Evolutionary conservation across 148 eudicot genomes (phyloP), one percentile per base, ranked within the genome.

Genomic region (Vaccinium corymbosum): DNA sequence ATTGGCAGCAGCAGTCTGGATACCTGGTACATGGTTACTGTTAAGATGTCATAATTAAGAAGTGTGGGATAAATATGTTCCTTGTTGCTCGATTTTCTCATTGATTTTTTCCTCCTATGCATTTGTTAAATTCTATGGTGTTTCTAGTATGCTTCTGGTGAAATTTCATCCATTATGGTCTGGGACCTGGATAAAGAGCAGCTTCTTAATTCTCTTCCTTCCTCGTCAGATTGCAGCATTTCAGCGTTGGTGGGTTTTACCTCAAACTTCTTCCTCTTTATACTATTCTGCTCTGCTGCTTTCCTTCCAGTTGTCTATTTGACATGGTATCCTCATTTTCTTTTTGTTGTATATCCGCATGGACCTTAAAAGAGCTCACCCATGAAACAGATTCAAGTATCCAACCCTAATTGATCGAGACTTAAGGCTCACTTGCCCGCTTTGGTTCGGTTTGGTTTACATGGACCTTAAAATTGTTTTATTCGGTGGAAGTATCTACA

Each of bases 1-100:
- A 94, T 91, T 97, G 99, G 99, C 99, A 97, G 89, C 99, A 97
- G 80, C 97, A 94, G 83, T 94, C 99, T 84, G 99, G 99, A 86
- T 91, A 87, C 90, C 89, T 97, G 91, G 99, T 97, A 90, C 51
- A 71, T 84, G 35, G 72, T n/a, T 15, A 57, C 71, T 61, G 38
- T 48, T 25, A 53, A 61, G 50, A 38, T 42, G 80, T 20, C 4
- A 50, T 25, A 25, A 14, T 78, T 78, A 14, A 15, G 35, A 55
- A 29, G 17, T 7, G 15, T 66, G 27, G 68, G 12, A 66, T 42
- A 10, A 2, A 48, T 14, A 7, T 77, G 14, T 55, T 27, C 12
- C 22, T 56, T 55, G 48, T 56, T 79, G 49, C 68, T 57, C 19
- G 9, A 62, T 29, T 70, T 35, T 61, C 61, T 83, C 29, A 76